Evolutionary conservation across 2,329 filamentous ascomycete genomes (phyloP), one percentile per base, ranked within the genome.

Genomic region (Venturia aucupariae): DNA sequence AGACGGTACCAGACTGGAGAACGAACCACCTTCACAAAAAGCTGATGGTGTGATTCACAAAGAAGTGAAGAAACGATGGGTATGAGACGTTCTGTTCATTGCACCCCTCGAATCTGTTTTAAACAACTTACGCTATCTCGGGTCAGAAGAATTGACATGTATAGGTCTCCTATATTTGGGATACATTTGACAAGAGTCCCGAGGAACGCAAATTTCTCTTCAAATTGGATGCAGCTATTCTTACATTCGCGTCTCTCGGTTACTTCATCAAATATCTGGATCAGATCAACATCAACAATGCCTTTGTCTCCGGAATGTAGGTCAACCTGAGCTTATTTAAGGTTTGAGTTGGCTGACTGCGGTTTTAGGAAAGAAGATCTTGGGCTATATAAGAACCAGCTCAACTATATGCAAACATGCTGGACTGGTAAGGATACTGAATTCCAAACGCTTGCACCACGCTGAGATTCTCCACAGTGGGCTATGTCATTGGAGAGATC

Each of bases 401-500:
- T 71, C 66, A 71, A 71, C 19, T 81, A 80, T 63, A 80, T 82
- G 73, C 76, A 83, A 61, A 80, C 82, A 0, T 80, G 78, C 35
- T 87, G 84, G 77, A 57, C 51, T 35, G 51, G 51, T 57, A 57
- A 35, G 27, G 8, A 11, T 13, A 3, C 22, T 27, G 27, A 8
- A 1, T 35, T 35, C 15, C 30, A 19, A n/a, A 17, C 15, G 19
- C 2, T 32, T 57, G 51, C 15, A 32, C 15, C n/a, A 4, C 17
- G 27, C 51, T 57, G 51, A 48, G 2, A 38, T 35, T 19, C 15
- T 48, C 44, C 60, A 86, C 82, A 0, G 78, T 83, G 0, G 85
- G 85, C 10, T 87, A 87, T 67, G 81, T 84, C 0, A 75, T 87
- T 60, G 80, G 79, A 3, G 74, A 82, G 64, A 76, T 82, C 15